Conservation (phyloP, 2,329 filamentous ascomycete genomes). For the Clonostachys byssicola region DNA sequence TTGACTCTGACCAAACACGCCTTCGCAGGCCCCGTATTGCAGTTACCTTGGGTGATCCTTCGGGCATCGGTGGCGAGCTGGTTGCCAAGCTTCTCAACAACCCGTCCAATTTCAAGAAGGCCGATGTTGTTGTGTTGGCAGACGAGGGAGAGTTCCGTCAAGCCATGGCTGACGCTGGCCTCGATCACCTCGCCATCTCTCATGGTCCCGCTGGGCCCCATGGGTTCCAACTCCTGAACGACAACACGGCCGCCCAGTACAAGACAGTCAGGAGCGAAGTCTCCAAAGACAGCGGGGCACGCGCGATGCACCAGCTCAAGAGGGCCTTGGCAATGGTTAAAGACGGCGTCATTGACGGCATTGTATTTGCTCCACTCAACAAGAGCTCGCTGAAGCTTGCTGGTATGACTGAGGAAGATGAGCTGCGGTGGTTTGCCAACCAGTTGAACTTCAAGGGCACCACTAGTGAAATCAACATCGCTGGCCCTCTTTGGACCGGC, state of each 20-base stretch:
- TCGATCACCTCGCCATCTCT: constrained; percentile 7
- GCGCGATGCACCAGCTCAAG: constrained; percentile 17
- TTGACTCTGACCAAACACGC: not conserved
- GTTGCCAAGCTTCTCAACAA: constrained; percentile 21
- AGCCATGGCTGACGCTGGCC: constrained; percentile 13
- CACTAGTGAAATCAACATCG: constrained; percentile 25
- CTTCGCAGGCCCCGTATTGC: constrained; percentile 17
- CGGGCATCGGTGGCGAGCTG: constrained; percentile 22
- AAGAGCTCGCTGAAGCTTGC: constrained; percentile 23
- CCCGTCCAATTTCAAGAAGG: constrained; percentile 13
- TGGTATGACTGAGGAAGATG: constrained; percentile 25
- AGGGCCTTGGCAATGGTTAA: constrained; percentile 16
- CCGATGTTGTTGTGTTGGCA: constrained; percentile 20
- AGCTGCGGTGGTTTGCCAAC: constrained; percentile 26
- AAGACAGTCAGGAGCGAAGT: constrained; percentile 9
- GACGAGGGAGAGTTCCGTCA: constrained; percentile 16
- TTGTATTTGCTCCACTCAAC: constrained; percentile 24
- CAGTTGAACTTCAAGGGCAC: constrained; percentile 17
- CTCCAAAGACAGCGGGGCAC: constrained; percentile 14
- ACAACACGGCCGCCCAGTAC: constrained; percentile 10
- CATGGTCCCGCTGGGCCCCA: constrained; percentile 8
- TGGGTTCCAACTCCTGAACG: constrained; percentile 18
- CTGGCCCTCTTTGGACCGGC: constrained; percentile 18
- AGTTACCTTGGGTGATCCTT: constrained; percentile 21
- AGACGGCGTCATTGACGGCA: constrained; percentile 17